Evolutionary conservation across 2,329 filamentous ascomycete species (phyloP), one percentile per base, ranked within the genome.

Genomic region (Didymella keratinophila): DNA sequence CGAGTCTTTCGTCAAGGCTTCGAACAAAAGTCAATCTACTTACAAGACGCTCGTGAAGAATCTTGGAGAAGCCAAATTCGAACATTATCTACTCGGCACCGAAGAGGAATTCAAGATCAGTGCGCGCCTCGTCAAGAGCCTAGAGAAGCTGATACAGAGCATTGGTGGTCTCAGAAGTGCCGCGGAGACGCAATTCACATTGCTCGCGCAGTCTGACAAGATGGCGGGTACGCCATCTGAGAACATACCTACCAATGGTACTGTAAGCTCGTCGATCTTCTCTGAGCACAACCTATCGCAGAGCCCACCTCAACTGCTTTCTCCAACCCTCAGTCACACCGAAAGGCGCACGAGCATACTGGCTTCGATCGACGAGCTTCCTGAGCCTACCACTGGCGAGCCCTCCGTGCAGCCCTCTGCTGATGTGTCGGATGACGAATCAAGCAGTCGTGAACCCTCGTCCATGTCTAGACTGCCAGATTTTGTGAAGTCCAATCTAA

Each of bases 161-260:
- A 89, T 97, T 64, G 93, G 94, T 74, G 95, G 94, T 8, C 80
- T 99, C 70, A 86, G 93, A 64, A 97, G 93, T 80, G 93, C 95
- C 32, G 91, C 95, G 25, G 86, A 90, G 58, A 93, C 93, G 21
- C 94, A 99, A 71, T 96, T 98, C 71, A 86, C 89, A 16, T 83
- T 98, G 30, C 82, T 97, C 32, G 88, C 88, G 60, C 90, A 95
- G 72, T 81, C 75, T 7, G 65, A 71, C 61, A 46, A 66, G 56
- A 58, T 65, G 21, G 60, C 43, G 62, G 65, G 46, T 59, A 43
- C 66, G 53, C 47, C 66, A 3, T 60, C 51, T 2, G 55, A 54
- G 11, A 64, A 52, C 27, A 65, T 46, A 21, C 60, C 59, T 39
- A 52, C 52, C 10, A 61, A 69, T 18, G 71, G 57, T 44, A 70